Base-by-base conservation (phyloP, 352 stramenopile genomes). In the Thraustotheca clavata region DNA sequence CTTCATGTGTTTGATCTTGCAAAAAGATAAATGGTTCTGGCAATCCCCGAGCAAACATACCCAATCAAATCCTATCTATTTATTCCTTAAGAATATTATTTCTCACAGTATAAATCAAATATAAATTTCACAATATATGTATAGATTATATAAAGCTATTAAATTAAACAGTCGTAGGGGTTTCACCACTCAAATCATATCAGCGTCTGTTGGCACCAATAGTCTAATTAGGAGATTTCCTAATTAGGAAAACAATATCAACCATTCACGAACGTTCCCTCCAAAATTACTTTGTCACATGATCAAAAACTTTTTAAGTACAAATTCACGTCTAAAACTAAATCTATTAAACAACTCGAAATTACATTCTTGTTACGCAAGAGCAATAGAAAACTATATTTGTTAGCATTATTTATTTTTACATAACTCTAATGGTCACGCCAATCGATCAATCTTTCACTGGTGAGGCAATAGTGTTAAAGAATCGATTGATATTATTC, bases 1-100 rank as follows among this genome's bases (percentile, higher is more conserved):
- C 81, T 99, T 99, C 89, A 98, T 98, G 12, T 2, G 76, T 20
- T 20, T 16, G 40, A 12, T 40, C 46, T 43, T 43, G 38, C 43
- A 52, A 52, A 52, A 52, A 52, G 43, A 52, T 52, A 52, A 52
- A 52, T 52, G 43, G 43, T 31, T 31, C 43, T 35, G 43, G 43
- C 43, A 31, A 52, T 52, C 43, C 43, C 11, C 43, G 39, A 47
- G 11, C 43, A 52, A 52, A 52, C 43, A 31, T 9, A 9, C n/a
- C 43, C 43, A 14, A 52, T 47, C 39, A 24, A 24, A 47, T 5
- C 4, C 4, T 2, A 47, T 5, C 22, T 47, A 47, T 47, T n/a
- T 2, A 24, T 47, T 47, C 27, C 2, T 4, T 27, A n/a, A 4
- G 4, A 24, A 5, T 47, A 47, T 47, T n/a, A 2, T 4, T 47